Evolutionary conservation across 805 yeast species (phyloP).

Genomic region (Cyberlindnera americana): DNA sequence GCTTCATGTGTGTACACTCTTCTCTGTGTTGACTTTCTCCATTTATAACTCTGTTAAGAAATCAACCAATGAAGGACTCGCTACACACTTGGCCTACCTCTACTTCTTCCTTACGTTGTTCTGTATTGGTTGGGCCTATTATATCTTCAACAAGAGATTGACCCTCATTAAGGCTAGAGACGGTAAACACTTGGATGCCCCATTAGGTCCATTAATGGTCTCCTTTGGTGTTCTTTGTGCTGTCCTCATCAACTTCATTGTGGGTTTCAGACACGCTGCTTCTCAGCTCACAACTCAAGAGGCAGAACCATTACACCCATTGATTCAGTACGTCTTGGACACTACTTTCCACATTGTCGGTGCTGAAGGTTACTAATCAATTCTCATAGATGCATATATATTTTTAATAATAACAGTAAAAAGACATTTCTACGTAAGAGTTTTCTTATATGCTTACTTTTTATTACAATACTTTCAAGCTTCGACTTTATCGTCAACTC

Average conservation of each 20-base stretch:
- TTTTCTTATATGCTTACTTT: too few relatives aligned
- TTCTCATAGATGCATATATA: not conserved
- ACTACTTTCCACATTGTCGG: constrained; percentile 33
- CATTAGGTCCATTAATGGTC: constrained; percentile 82
- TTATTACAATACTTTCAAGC: too few relatives aligned
- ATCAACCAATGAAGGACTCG: constrained; percentile 61
- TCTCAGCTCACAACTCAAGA: constrained; percentile 15
- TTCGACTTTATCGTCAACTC: constrained; percentile 34
- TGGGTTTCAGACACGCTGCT: constrained; percentile 50
- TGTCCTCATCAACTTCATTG: constrained; percentile 65
- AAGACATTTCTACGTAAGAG: too few relatives aligned
- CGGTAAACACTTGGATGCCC: constrained; percentile 84
- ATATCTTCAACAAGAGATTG: constrained; percentile 67
- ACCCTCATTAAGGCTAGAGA: constrained; percentile 74
- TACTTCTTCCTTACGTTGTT: constrained; percentile 81
- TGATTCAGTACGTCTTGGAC: constrained; percentile 29
- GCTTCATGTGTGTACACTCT: constrained; percentile 83
- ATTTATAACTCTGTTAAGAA: constrained; percentile 70
- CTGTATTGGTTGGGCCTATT: constrained; percentile 87
- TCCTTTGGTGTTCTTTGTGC: constrained; percentile 67
- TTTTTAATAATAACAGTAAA: too few relatives aligned
- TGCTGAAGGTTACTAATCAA: constrained; percentile 20
- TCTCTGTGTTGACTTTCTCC: constrained; percentile 81
- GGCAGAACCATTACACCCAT: constrained; percentile 20
- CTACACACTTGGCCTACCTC: constrained; percentile 68